A percentile compares a stretch with the other conserved stretches of the same genome.
These are phyloP conservation scores for Pseudocercospora cruenta DNA, from an alignment of 2,329 filamentous ascomycete genomes.

Conservation along the genomic window DNA sequence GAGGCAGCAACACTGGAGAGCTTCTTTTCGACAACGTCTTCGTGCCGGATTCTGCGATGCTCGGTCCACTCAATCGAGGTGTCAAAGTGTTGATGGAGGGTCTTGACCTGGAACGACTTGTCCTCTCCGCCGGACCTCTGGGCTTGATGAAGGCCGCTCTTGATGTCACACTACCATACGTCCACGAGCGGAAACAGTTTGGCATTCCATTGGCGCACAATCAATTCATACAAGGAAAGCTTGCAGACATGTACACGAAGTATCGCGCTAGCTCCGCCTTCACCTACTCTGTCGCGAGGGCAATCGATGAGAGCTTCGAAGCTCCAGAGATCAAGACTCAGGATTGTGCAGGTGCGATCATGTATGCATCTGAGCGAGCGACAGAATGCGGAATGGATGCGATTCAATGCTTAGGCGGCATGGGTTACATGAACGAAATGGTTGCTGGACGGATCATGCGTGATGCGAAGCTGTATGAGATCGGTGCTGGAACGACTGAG, in stretches of 20 bases:
- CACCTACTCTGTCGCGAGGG: constrained; percentile 79
- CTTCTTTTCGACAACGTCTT: constrained; percentile 89
- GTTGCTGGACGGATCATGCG: constrained; percentile 82
- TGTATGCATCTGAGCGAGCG: constrained; percentile 89
- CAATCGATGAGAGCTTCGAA: constrained; percentile 68
- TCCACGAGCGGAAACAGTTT: constrained; percentile 88
- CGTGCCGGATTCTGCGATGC: constrained; percentile 77
- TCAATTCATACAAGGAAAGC: constrained; percentile 87
- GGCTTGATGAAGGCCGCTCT: constrained; percentile 93
- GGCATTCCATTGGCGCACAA: constrained; percentile 84
- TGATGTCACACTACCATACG: constrained; percentile 84
- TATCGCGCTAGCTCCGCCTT: constrained; percentile 81
- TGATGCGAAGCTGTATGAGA: constrained; percentile 85
- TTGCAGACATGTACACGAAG: constrained; percentile 98
- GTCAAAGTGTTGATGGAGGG: constrained; percentile 95
- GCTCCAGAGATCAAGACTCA: constrained; percentile 69
- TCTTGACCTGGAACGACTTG: constrained; percentile 88
- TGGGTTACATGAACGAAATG: constrained; percentile 96
- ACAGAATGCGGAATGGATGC: constrained; percentile 85
- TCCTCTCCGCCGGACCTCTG: constrained; percentile 85
- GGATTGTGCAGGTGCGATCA: constrained; percentile 90
- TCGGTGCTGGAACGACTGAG: constrained; percentile 94
- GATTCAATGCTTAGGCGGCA: constrained; percentile 90
- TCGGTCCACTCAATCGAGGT: constrained; percentile 79
- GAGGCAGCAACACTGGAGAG: constrained; percentile 94